Base-by-base conservation (phyloP, 1,139 yeast species). In the Nakaseomyces kungkrabaensis region DNA sequence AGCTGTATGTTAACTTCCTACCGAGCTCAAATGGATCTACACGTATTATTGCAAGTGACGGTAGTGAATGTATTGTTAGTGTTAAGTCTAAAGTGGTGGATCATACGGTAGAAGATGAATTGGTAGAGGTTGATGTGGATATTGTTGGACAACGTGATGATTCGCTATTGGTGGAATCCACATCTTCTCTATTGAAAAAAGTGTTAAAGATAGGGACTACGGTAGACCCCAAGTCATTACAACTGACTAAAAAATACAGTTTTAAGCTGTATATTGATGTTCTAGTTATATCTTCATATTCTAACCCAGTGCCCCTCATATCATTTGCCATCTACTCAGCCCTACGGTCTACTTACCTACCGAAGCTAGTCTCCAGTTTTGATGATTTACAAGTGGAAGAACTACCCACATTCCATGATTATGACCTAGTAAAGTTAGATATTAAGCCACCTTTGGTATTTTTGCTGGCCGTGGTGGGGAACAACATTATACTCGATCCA, bases 11-110 rank as follows among this genome's bases (percentile, higher is more conserved):
- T 5, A 82, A 85, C 49, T 85, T 89, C 59, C 72, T 90, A 53
- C 94, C 95, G 0, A 79, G 83, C 44, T 85, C 96, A 7, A 87
- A 90, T 68, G 98, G 98, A 22, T 88, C 96, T 5, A 85, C 97
- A 1, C 76, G 96, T 68, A 79, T 90, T 37, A 75, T 90, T 59
- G 76, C 88, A 37, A 77, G 85, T 51, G 97, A 90, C 66, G 97
- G 97, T 25, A 81, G 89, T 58, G 97, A 90, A 67, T 88, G 96
- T 62, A 82, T 90, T 46, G 90, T 88, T 1, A 92, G 97, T 61
- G 77, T 90, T 47, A 90, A 90, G 67, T 78, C 90, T 8, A 85
- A 85, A 59, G 97, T 90, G 2, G 85, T 86, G n/a, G 74, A 76
- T 50, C 71, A 72, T 36, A 66, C 75, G 34, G 59, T 54, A 7